Conservation (phyloP, 345 rosid species). For the Mallotus nudiflorus region DNA sequence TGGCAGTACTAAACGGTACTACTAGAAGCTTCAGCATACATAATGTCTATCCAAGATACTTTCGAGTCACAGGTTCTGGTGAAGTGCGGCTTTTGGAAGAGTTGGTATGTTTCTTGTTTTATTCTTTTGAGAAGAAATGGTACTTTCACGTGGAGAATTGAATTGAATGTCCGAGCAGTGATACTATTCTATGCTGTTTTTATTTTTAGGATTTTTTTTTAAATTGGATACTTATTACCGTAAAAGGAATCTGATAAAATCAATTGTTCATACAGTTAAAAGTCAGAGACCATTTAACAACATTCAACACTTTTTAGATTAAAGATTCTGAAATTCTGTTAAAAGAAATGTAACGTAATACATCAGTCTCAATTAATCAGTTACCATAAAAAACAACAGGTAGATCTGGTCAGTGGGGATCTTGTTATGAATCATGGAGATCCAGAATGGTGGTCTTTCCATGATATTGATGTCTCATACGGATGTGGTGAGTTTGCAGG, state of each 20-base stretch:
- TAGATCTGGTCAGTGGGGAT: constrained; percentile 41
- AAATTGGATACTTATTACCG: too few species aligned
- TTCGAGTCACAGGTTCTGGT: constrained; percentile 52
- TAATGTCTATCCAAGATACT: constrained; percentile 47
- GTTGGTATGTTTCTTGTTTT: constrained; percentile 23
- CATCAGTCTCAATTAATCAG: neutral
- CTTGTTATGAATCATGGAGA: constrained; percentile 43
- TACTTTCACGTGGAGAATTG: too few species aligned
- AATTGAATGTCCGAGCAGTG: too few species aligned
- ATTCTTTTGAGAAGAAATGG: neutral
- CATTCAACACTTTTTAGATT: too few species aligned
- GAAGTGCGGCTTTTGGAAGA: constrained; percentile 42
- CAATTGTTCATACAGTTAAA: too few species aligned
- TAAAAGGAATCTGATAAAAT: too few species aligned
- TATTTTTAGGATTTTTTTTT: too few species aligned
- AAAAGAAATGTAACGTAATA: too few species aligned
- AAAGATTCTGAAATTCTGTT: too few species aligned
- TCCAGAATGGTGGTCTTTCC: constrained; percentile 54
- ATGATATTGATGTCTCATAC: constrained; percentile 27
- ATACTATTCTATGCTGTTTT: too few species aligned
- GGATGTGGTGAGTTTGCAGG: constrained; percentile 41
- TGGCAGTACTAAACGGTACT: constrained; percentile 44
- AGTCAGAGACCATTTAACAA: too few species aligned
- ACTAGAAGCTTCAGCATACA: constrained; percentile 34
- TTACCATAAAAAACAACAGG: constrained; percentile 19